Base-by-base conservation (phyloP, 495 filamentous ascomycete species). In the Diplogelasinospora grovesii region DNA sequence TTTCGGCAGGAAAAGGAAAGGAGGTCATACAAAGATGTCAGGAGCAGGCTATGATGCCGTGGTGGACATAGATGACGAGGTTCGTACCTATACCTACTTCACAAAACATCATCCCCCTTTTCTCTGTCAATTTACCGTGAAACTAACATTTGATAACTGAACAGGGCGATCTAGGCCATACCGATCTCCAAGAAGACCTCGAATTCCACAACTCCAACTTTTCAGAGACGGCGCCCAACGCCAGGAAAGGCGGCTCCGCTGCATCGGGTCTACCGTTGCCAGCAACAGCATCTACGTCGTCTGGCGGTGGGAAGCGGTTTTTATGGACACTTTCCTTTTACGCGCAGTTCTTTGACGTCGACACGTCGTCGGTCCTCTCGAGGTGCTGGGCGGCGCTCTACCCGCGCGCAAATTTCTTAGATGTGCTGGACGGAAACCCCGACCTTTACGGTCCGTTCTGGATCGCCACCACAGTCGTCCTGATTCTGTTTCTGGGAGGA, bases 401-500 rank as follows among this genome's bases (percentile, higher is more conserved):
- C 64, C 92, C 93, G 22, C 79, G 86, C 36, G 79, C 80, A 33
- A 95, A 94, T 69, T 98, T 98, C 64, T 79, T 98, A 42, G 92
- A 98, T 54, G 84, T 96, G 23, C 72, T 96, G 5, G 92, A 96
- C 52, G 92, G 89, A n/a, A 95, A 96, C 57, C 87, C 92, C 14
- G 92, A 98, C 57, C 73, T 98, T 39, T 98, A 98, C 69, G 77
- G 77, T 2, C 92, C 92, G 3, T 84, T 97, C 61, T 98, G 92
- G 92, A 95, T 98, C 66, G 93, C 93, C 8, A 97, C 92, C 1
- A 96, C 92, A 3, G 93, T 98, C 13, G 82, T 98, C 16, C 73
- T 98, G 48, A 96, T 97, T 34, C 69, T 98, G 27, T 98, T 98
- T 62, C 58, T 98, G 44, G 89, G 89, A 5, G 92, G 89, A 14